Base-by-base conservation (phyloP, 441 rosid species). In the Eutrema salsugineum region DNA sequence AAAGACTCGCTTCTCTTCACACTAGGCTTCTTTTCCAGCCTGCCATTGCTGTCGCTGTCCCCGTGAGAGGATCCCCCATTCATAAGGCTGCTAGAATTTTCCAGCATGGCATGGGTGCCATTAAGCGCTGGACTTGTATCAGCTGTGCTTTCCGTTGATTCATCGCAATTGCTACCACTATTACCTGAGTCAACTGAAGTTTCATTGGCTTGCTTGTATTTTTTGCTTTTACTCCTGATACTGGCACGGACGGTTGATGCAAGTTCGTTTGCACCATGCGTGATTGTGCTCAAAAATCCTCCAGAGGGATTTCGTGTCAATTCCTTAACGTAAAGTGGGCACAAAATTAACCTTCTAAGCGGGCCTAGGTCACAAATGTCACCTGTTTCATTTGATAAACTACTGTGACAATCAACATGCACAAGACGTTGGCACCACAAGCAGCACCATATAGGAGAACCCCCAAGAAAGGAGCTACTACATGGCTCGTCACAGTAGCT, bases 371-470 rank as follows among this genome's bases (percentile, higher is more conserved):
- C 99, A 84, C 98, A 93, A 59, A 83, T 64, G 77, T 88, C 93
- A 57, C 98, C 96, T 6, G 81, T 87, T 82, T 93, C 96, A 77
- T 66, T 87, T 9, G 82, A 87, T 91, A 94, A 83, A 65, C 73
- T 86, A 78, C 78, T 72, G 64, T 89, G 97, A 71, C 99, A 95
- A 81, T 95, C 99, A 16, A 95, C 96, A 74, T 95, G 99, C 32
- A 95, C 89, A 65, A 95, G 90, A 38, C 91, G 88, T 70, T 95
- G 99, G 80, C 99, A 95, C 98, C 99, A 95, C 84, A 89, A 83
- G 86, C 99, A 95, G 79, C 96, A 89, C 99, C 97, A 95, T 72
- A 93, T 84, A 30, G 99, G 99, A n/a, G 98, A 93, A 54, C 98
- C 99, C 36, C 98, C 86, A 24, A 95, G 93, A 83, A 95, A 95